Conservation (phyloP, 2,329 filamentous ascomycete species). For the Colletotrichum scovillei region DNA sequence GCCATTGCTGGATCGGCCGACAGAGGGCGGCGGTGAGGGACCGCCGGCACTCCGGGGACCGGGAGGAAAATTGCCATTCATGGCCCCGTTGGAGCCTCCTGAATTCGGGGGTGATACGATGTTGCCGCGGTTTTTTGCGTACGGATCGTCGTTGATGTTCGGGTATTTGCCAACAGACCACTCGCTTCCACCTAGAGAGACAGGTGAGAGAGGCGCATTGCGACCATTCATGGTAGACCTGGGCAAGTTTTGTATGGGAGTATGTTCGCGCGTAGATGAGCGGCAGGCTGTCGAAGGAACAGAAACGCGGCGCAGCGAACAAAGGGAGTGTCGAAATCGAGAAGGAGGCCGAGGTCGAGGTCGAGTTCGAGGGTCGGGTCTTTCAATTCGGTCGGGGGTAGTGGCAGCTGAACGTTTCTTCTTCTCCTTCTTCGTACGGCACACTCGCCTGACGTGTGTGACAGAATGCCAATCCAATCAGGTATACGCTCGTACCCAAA, state of each 20-base stretch:
- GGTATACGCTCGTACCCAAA: conserved; percentile 23
- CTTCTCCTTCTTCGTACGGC: not conserved
- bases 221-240: conserved; percentile 72
- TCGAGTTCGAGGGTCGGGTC: not conserved
- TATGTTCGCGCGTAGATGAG: conserved; percentile 28
- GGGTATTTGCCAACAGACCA: conserved; percentile 81
- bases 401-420: conserved; percentile 12
- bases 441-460: not conserved
- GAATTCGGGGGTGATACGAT: conserved; percentile 78
- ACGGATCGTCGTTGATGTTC: conserved; percentile 62
- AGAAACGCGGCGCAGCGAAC: conserved; percentile 25
- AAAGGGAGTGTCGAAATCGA: conserved; percentile 29
- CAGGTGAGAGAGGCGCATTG: conserved; percentile 83
- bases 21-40: conserved; percentile 88
- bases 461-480: conserved; percentile 23
- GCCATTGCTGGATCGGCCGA: conserved; percentile 86
- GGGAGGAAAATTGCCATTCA: conserved; percentile 69
- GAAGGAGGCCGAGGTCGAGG: conserved; percentile 3
- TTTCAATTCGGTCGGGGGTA: conserved; percentile 17
- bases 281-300: conserved; percentile 38
- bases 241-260: conserved; percentile 5
- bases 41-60: conserved; percentile 68
- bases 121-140: conserved; percentile 66
- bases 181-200: conserved; percentile 86
- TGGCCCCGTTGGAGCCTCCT: conserved; percentile 66